phyloP scores from a whole-genome alignment of 139 green algal genomes.

The Penium margaritaceum region DNA sequence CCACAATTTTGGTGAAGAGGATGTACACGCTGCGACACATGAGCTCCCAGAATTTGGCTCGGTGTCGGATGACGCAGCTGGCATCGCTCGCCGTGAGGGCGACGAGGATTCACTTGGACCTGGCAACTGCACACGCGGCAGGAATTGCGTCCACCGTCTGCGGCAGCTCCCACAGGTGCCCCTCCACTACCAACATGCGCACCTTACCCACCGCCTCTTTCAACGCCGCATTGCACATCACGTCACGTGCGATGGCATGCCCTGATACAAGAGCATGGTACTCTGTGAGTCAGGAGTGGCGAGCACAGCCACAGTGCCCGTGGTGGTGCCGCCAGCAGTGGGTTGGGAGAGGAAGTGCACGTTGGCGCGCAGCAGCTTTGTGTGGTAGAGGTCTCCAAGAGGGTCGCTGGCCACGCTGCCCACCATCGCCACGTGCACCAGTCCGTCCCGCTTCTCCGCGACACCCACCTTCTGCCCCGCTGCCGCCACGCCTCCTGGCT shows the following conservation, averaged over 20 bases:
- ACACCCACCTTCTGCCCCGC: no score
- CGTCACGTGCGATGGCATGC: conserved; percentile 32
- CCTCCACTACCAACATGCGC: conserved; percentile 69
- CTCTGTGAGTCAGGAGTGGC: conserved; percentile 81
- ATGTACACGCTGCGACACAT: conserved; percentile 66
- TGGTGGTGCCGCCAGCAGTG: conserved; percentile 43
- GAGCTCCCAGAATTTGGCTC: conserved; percentile 52
- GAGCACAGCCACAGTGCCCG: conserved; percentile 79
- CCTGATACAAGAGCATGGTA: conserved; percentile 78
- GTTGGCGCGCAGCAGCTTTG: conserved; percentile 60
- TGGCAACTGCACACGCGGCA: conserved; percentile 45
- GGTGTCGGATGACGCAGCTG: conserved; percentile 55
- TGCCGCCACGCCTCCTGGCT: no score
- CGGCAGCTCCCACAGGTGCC: conserved; percentile 67
- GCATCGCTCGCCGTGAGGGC: conserved; percentile 76
- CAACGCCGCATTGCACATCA: conserved; percentile 36
- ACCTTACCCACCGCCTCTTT: conserved; percentile 49
- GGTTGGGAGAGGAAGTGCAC: conserved; percentile 56
- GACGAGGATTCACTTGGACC: conserved; percentile 57
- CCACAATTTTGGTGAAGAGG: conserved; percentile 68
- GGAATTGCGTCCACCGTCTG: conserved; percentile 51
- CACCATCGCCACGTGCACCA: conserved; percentile 65
- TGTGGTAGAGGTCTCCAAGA: conserved; percentile 65
- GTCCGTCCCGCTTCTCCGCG: not conserved
- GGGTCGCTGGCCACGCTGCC: conserved; percentile 62